Evolutionary conservation across 192 early-diverging fungal species (phyloP), one percentile per base, ranked within the genome.

Genomic region (Coemansia sp.): DNA sequence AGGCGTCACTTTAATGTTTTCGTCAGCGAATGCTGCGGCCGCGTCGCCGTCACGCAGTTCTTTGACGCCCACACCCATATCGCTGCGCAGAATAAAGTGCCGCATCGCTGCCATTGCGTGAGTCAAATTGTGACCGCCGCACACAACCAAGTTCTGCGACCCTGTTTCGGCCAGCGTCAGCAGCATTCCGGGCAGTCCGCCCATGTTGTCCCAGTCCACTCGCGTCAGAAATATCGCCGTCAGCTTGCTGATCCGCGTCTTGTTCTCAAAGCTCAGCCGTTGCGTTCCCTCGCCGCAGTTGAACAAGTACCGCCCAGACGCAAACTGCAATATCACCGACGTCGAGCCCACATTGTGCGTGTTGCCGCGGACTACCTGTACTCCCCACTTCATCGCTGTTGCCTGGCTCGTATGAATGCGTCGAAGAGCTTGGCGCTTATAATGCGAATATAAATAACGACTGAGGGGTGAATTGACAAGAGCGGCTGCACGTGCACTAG

Each of bases 261-360:
- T 86, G 59, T 93, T 85, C 73, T 96, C 91, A 66, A 88, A 76
- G 69, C 89, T 87, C 32, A 96, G 70, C 45, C 95, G 86, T 74
- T 98, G 95, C 2, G 87, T 89, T 22, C 93, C 94, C 71, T 98
- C 95, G 49, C 89, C 84, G 69, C 92, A 94, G 82, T 98, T 98
- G 85, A 98, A 92, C 74, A 98, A 80, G 63, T 95, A 95, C 27
- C 91, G 81, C 49, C 90, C 84, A 8, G 58, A 62, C 52, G 92
- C 87, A 76, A 93, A 91, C 59, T 90, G 82, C 23, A 93, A 74
- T 55, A 95, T 60, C 38, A 98, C 73, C 14, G 90, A 86, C 9
- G 94, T 75, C 32, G 78, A 74, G 45, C 58, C 76, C 27, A 71
- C 58, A 50, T 83, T 80, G 69, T 90, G 78, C n/a, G 81, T 76